Conservation (phyloP, 768 basidiomycete species). For the Termitomyces sp. region DNA sequence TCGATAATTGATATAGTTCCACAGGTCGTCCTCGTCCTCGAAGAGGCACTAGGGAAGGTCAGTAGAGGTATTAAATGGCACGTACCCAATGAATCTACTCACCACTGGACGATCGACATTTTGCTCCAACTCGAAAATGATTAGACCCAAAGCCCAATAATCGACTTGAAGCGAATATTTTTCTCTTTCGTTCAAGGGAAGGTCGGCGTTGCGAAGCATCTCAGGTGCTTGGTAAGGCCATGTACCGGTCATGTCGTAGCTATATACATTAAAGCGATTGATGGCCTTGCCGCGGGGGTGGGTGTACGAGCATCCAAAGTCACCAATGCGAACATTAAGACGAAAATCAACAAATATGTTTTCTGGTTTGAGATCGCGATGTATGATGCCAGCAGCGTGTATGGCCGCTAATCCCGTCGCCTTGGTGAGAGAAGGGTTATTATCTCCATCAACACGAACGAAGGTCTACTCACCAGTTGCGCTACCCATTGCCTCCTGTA, state of each 20-base stretch:
- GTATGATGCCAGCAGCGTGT: constrained; percentile 60
- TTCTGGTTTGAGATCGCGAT: constrained; percentile 68
- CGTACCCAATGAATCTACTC: neutral
- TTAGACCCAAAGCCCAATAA: constrained; percentile 41
- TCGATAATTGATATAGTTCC: constrained; percentile 18
- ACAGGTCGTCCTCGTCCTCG: constrained; percentile 18
- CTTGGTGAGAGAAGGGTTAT: constrained; percentile 16
- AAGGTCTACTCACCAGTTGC: constrained; percentile 29
- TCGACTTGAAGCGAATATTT: constrained; percentile 31
- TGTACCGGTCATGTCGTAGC: constrained; percentile 29
- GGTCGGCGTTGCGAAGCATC: constrained; percentile 23
- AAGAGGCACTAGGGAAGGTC: constrained; percentile 28
- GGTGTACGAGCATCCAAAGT: constrained; percentile 35
- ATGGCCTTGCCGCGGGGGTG: constrained; percentile 12
- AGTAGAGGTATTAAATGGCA: neutral
- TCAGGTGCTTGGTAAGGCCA: constrained; percentile 39
- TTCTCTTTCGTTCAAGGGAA: constrained; percentile 1
- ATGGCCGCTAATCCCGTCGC: constrained; percentile 38
- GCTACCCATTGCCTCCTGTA: constrained; percentile 35
- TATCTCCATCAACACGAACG: neutral
- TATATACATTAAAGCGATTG: constrained; percentile 10
- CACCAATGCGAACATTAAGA: constrained; percentile 37
- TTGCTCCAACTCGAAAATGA: constrained; percentile 34
- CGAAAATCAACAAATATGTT: constrained; percentile 56
- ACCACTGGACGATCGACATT: neutral